A percentile compares a stretch with the other conserved stretches of the same genome.
These are phyloP conservation scores for Corymbia citriodora DNA, from an alignment of 441 rosid genomes.

Conservation along the genomic window DNA sequence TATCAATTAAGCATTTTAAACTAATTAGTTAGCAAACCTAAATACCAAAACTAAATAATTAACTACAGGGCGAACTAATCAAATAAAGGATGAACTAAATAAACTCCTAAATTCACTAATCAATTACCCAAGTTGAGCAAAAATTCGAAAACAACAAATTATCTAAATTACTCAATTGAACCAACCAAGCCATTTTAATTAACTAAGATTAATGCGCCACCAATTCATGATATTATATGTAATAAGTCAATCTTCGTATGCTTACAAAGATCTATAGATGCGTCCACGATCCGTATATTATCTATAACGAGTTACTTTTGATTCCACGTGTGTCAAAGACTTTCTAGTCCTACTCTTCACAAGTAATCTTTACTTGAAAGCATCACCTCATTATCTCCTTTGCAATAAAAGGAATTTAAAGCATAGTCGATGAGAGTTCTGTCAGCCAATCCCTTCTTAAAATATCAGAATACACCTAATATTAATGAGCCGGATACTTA, in stretches of 20 bases:
- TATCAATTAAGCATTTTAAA: not conserved
- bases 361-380: not conserved
- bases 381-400: not conserved
- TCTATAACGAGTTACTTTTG: not conserved
- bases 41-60: not conserved
- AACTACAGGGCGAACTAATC: too few species aligned
- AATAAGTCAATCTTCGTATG: not conserved
- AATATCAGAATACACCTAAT: not conserved
- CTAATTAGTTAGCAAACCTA: not conserved
- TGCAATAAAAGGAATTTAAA: not conserved
- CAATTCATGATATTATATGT: too few species aligned
- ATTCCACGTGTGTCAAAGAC: not conserved
- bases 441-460: not conserved
- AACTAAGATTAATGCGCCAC: not conserved
- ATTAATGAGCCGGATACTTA: not conserved
- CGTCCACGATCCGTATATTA: not conserved
- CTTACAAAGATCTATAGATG: not conserved
- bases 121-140: not conserved
- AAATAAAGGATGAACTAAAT: not conserved
- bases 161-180: too few species aligned
- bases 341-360: not conserved
- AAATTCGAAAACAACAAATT: too few species aligned
- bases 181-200: not conserved
- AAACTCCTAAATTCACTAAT: not conserved
- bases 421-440: not conserved